Conservation (phyloP, 225 moss, liverwort and hornwort species). For the Physcomitrellopsis africana region DNA sequence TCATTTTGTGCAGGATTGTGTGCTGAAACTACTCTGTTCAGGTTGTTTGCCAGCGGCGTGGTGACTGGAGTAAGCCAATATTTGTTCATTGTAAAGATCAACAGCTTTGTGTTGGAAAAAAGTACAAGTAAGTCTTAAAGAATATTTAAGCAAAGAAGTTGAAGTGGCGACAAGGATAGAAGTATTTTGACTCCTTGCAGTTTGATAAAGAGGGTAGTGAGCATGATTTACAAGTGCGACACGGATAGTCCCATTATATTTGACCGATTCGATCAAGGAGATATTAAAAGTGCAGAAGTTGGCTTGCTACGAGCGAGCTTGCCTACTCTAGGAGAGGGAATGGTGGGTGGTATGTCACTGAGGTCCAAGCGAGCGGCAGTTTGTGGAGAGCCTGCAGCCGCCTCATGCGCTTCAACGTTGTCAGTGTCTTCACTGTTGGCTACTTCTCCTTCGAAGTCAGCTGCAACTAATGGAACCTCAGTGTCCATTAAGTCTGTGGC, state of each 20-base stretch:
- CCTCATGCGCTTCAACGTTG: constrained; percentile 37
- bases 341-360: constrained; percentile 53
- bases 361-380: constrained; percentile 46
- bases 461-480: constrained; percentile 29
- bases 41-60: constrained; percentile 6
- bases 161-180: not conserved
- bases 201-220: constrained; percentile 22
- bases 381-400: constrained; percentile 41
- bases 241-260: constrained; percentile 33
- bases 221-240: constrained; percentile 41
- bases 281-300: constrained; percentile 32
- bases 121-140: not conserved
- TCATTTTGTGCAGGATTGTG: constrained; percentile 27
- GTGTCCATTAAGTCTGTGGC: constrained; percentile 32
- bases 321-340: constrained; percentile 41
- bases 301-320: constrained; percentile 46
- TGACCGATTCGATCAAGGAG: constrained; percentile 41
- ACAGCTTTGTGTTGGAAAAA: not conserved
- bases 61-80: constrained; percentile 28
- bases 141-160: not conserved
- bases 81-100: not conserved
- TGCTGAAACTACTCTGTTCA: not conserved
- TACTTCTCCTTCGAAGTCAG: constrained; percentile 45
- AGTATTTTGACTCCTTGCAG: not conserved
- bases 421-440: constrained; percentile 45